phyloP scores from a whole-genome alignment of 139 green algal species.

The Closterium sp. region DNA sequence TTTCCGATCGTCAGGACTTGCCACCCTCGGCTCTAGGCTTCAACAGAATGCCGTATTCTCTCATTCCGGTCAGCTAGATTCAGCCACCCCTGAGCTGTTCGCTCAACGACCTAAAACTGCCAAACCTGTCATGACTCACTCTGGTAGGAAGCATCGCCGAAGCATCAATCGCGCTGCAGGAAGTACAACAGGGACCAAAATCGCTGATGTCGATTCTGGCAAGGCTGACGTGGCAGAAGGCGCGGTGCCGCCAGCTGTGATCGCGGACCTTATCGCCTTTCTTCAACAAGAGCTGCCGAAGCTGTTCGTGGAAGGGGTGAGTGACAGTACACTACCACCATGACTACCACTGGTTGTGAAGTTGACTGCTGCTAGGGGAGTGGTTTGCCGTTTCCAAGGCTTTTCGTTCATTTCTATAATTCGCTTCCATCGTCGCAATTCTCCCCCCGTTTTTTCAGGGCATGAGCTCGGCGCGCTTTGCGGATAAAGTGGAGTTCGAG shows the following conservation, averaged over 20 bases:
- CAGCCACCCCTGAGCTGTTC: neutral
- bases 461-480: conserved; percentile 13
- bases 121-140: neutral
- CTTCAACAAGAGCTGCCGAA: conserved; percentile 5
- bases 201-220: neutral
- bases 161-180: neutral
- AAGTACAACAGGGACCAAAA: neutral
- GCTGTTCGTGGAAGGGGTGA: conserved; percentile 3
- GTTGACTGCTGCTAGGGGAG: too few species aligned
- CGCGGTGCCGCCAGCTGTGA: neutral
- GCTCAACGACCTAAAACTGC: neutral
- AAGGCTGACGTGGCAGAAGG: neutral
- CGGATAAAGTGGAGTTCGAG: conserved; percentile 39
- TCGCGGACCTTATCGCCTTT: neutral
- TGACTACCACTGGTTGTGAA: neutral
- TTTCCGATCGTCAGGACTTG: neutral
- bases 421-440: neutral
- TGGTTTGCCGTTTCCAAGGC: too few species aligned
- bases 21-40: neutral
- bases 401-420: too few species aligned
- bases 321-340: too few species aligned
- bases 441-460: neutral
- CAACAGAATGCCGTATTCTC: neutral
- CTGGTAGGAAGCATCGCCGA: neutral
- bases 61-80: neutral